Evolutionary conservation across 2,329 filamentous ascomycete species (phyloP).

Genomic region (Colletotrichum brevisporum): DNA sequence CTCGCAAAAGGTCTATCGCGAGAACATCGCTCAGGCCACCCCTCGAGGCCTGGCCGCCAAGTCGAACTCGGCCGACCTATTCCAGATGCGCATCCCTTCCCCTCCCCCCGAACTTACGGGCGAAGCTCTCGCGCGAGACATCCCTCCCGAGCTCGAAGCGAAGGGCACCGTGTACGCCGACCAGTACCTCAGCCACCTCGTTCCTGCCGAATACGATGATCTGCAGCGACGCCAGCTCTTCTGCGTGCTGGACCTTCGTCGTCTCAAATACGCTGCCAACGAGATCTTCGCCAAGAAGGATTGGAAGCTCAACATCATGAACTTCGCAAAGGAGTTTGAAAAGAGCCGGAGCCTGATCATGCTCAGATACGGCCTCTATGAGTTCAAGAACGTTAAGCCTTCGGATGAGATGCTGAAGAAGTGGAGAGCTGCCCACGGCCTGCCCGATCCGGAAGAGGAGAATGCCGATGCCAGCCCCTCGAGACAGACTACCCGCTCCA

Average conservation of each 20-base stretch:
- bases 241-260: conserved; percentile 73
- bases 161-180: conserved; percentile 72
- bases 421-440: conserved; percentile 70
- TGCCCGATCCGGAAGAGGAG: conserved; percentile 66
- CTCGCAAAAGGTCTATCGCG: conserved; percentile 58
- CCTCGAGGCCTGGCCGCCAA: conserved; percentile 65
- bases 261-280: conserved; percentile 73
- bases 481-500: conserved; percentile 52
- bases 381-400: conserved; percentile 74
- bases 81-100: conserved; percentile 71
- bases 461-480: conserved; percentile 48
- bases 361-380: conserved; percentile 72
- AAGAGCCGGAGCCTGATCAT: conserved; percentile 74
- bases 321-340: conserved; percentile 75
- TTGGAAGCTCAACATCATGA: conserved; percentile 74
- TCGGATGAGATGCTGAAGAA: conserved; percentile 70
- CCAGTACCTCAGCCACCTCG: conserved; percentile 70
- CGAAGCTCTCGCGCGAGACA: conserved; percentile 66
- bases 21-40: conserved; percentile 61
- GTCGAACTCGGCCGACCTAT: conserved; percentile 65
- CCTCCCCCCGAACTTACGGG: conserved; percentile 70
- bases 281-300: conserved; percentile 73
- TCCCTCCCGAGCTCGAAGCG: conserved; percentile 66
- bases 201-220: conserved; percentile 70
- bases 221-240: conserved; percentile 74